These are phyloP conservation scores for Candida glaebosa DNA, from an alignment of 805 yeast genomes.

Conservation along the genomic window DNA sequence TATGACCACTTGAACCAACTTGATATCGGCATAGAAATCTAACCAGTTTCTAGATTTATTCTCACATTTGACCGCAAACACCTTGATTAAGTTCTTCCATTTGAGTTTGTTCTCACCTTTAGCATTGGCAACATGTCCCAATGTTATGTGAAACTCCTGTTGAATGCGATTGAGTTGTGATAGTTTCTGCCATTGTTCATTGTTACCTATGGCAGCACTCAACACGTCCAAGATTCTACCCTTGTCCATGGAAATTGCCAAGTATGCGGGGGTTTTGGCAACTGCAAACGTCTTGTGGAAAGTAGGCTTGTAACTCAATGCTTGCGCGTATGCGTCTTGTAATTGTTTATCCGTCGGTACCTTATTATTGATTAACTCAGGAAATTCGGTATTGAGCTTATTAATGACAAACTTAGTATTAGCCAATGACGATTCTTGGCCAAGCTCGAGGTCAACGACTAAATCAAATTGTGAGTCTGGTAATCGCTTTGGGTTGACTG, in stretches of 20 bases:
- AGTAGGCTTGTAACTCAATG: slow-evolving; percentile 54
- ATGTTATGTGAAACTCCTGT: slow-evolving; percentile 61
- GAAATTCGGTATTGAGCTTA: slow-evolving; percentile 35
- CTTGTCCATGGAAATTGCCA: slow-evolving; percentile 7
- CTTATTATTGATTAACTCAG: slow-evolving; percentile 33
- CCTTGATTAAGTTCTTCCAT: slow-evolving; percentile 16
- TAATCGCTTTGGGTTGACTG: slow-evolving; percentile 36
- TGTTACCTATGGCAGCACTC: slow-evolving; percentile 5
- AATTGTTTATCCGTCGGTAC: slow-evolving; percentile 44
- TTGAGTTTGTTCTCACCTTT: slow-evolving; percentile 15
- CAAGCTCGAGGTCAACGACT: slow-evolving; percentile 55
- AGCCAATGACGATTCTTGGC: slow-evolving; percentile 33
- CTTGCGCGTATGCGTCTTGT: slow-evolving; percentile 46
- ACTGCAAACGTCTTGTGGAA: slow-evolving; percentile 31
- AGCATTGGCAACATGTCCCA: slow-evolving; percentile 42
- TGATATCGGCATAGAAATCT: slow-evolving; percentile 33
- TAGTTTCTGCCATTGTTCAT: slow-evolving; percentile 21
- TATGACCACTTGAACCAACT: slow-evolving; percentile 45
- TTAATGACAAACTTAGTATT: slow-evolving; percentile 47
- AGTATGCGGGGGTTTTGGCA: slow-evolving; percentile 7
- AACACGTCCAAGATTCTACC: slow-evolving; percentile 14
- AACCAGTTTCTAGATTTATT: slow-evolving; percentile 11
- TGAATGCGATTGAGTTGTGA: slow-evolving; percentile 40
- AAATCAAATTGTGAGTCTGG: slow-evolving; percentile 72
- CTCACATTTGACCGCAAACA: slow-evolving; percentile 9